Evolutionary conservation across 176 grass and related monocot genomes (phyloP), one percentile per base, ranked within the genome.

Genomic region (Zizania latifolia): DNA sequence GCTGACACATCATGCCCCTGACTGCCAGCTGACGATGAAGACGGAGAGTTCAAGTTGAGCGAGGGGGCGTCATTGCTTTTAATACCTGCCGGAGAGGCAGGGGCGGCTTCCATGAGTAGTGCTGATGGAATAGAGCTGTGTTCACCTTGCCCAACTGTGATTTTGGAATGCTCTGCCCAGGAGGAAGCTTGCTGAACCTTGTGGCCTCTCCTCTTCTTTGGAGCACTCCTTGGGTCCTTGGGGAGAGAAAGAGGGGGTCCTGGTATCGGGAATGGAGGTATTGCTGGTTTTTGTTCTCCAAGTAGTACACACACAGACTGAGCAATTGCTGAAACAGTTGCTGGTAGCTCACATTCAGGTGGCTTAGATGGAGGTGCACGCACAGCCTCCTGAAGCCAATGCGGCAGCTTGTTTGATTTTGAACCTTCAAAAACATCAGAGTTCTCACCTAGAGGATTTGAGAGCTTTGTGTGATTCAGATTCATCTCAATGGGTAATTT

Each of bases 361-460:
- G 79, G 79, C 66, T 85, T 93, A 6, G 56, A 78, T 29, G 79
- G 54, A 53, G 89, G 86, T 61, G 81, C 76, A 43, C 84, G 88
- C 61, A 99, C 91, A 70, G 92, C 92, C 84, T 99, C 82, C 79
- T 90, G 89, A 80, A 99, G 92, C 95, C 95, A 99, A 90, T 99
- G 95, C 0, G 92, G 95, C 63, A 99, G 78, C 57, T 91, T 99
- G 79, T 94, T 92, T 62, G 87, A 74, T 80, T 86, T 94, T 59
- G 87, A 99, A 58, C 81, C 78, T 78, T 73, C 84, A 72, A 81
- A 45, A 21, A 60, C 72, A 68, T 66, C 72, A 62, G 72, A 39
- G 81, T 60, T 85, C 44, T 72, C 80, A 76, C 73, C 57, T 80
- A 75, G 61, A 69, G 81, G 45, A 64, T 70, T 81, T 35, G 71